phyloP scores from a whole-genome alignment of 352 stramenopile genomes.

The Pythium plurisporium region DNA sequence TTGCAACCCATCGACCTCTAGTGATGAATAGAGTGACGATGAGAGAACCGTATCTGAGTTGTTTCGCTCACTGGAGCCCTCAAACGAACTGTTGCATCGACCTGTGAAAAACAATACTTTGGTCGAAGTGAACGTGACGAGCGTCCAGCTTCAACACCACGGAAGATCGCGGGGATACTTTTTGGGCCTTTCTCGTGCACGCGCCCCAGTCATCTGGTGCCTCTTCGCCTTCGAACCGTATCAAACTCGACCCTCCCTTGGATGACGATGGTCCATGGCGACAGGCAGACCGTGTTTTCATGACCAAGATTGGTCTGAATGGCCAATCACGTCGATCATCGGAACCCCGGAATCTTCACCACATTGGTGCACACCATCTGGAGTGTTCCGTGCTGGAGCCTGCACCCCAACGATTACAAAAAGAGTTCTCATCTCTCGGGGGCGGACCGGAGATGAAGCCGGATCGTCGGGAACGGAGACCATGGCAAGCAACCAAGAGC shows the following conservation, averaged over 20 bases:
- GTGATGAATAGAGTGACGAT: conserved; percentile 7
- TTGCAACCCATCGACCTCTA: conserved; percentile 10
- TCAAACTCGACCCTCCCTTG: not conserved
- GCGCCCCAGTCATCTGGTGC: not conserved
- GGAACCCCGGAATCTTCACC: too few relatives aligned
- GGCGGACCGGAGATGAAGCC: not conserved
- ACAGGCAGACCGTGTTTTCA: too few relatives aligned
- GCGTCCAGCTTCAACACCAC: not conserved
- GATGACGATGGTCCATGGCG: not conserved
- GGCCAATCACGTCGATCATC: too few relatives aligned
- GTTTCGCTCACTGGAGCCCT: not conserved
- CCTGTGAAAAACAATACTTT: not conserved
- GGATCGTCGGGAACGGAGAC: not conserved
- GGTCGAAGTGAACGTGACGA: not conserved
- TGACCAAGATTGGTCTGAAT: not conserved
- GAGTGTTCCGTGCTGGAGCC: too few relatives aligned
- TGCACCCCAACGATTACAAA: too few relatives aligned
- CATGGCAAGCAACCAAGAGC: too few relatives aligned
- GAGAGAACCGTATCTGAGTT: conserved; percentile 9
- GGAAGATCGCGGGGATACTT: too few relatives aligned
- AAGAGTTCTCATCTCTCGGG: too few relatives aligned
- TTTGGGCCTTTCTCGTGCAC: not conserved
- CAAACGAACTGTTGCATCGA: not conserved
- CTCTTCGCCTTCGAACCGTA: conserved; percentile 3
- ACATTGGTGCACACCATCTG: too few relatives aligned